Evolutionary conservation across 2,329 filamentous ascomycete genomes (phyloP), one percentile per base, ranked within the genome.

Genomic region (Exophiala bonariae): DNA sequence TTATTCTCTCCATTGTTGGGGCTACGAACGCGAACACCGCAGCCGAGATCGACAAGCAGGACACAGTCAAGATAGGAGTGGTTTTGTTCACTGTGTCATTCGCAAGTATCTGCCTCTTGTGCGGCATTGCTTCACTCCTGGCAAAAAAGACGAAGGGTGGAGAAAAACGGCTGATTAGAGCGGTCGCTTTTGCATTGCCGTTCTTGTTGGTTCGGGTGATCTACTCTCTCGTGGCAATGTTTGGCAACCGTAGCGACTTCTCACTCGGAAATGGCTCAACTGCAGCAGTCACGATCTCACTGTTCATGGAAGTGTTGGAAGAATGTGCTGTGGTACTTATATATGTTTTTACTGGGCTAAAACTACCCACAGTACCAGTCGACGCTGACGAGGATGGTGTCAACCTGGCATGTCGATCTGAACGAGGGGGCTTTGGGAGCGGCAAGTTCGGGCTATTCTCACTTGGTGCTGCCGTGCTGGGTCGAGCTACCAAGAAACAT

Each of bases 291-390:
- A 57, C 61, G 7, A 55, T 63, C 5, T 52, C 59, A 33, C 35
- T 66, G 4, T 59, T 61, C 33, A 65, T 66, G 63, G 56, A 58
- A 28, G 48, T 62, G 1, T 9, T 64, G 2, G 61, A 65, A 38
- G 65, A 67, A 42, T 59, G 65, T 32, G 14, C 61, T 3, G 55
- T 65, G 18, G 61, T 65, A 19, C 37, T 60, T 18, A 54, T 62
- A 9, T 63, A 64, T 33, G 51, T 61, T n/a, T 30, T 48, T 3
- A 52, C 50, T 9, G 60, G 61, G 17, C 34, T 63, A 11, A 57
- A 55, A 26, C 41, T 59, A 18, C 50, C 50, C 6, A 44, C 36
- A 9, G 26, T 40, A 5, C 34, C 43, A 9, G 36, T 3, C 16
- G 14, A 5, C 2, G 18, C 36, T 22, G 33, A 7, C 26, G 18